These are phyloP conservation scores for Neoboletus magnificus DNA, from an alignment of 768 basidiomycete species.

Conservation along the genomic window DNA sequence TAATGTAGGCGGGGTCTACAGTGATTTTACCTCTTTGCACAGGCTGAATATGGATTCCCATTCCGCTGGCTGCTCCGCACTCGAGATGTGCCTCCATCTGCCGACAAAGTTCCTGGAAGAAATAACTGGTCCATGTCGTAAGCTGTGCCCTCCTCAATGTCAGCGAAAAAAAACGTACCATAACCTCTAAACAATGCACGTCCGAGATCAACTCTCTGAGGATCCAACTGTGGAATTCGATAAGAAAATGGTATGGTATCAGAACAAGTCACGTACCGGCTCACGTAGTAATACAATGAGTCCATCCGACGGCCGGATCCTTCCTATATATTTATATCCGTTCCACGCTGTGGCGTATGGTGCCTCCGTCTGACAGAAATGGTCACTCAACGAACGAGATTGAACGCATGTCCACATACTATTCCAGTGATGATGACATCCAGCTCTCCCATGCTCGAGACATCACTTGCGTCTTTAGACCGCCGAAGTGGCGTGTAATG, in stretches of 20 bases:
- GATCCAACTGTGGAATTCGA: conserved; percentile 17
- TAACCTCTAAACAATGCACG: conserved; percentile 47
- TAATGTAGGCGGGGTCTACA: conserved; percentile 1
- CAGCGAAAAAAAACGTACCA: conserved; percentile 29
- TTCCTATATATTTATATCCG: conserved; percentile 51
- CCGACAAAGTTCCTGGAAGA: conserved; percentile 53
- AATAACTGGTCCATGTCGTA: conserved; percentile 35
- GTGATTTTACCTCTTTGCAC: conserved; percentile 36
- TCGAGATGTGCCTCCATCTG: conserved; percentile 38
- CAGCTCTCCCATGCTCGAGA: conserved; percentile 19
- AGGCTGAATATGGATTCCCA: conserved; percentile 57
- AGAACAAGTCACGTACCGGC: conserved; percentile 38
- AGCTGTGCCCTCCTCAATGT: conserved; percentile 1
- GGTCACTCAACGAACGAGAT: neutral
- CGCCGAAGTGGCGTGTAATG: conserved; percentile 37
- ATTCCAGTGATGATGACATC: conserved; percentile 55
- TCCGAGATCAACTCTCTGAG: conserved; percentile 30
- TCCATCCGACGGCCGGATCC: conserved; percentile 58
- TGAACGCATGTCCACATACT: conserved; percentile 31
- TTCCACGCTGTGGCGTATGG: conserved; percentile 54
- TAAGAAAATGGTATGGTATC: conserved; percentile 2
- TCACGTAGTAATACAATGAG: conserved; percentile 51
- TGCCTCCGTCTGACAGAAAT: conserved; percentile 41
- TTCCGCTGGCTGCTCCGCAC: conserved; percentile 33
- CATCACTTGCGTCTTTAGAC: conserved; percentile 12